Evolutionary conservation across 208 protist genomes (phyloP).

Genomic region (Leptomonas seymouri): DNA sequence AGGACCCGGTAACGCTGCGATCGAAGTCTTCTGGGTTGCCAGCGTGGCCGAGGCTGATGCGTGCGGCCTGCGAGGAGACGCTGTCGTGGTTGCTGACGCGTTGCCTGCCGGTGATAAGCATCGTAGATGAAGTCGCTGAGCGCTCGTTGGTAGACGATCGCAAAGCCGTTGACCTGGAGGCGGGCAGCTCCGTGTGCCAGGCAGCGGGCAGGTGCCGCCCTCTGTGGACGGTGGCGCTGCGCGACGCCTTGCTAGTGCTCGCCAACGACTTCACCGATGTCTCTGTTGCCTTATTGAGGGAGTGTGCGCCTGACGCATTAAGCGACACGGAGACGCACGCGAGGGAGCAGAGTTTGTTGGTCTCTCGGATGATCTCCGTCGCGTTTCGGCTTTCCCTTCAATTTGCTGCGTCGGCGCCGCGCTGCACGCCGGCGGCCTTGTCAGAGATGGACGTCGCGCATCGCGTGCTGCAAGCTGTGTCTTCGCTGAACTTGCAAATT

Average conservation of each 20-base stretch:
- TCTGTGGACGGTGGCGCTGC: constrained; percentile 6
- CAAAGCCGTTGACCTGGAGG: neutral
- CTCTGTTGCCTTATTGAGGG: neutral
- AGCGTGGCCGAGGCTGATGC: neutral
- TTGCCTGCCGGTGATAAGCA: neutral
- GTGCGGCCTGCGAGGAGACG: neutral
- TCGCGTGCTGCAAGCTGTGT: neutral
- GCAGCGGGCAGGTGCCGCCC: neutral
- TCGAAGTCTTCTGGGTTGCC: neutral
- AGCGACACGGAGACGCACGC: neutral
- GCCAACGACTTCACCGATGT: constrained; percentile 2
- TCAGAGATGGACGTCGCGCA: constrained; percentile 2
- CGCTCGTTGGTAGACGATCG: neutral
- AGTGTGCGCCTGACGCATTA: neutral
- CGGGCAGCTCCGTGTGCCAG: neutral
- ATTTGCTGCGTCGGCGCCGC: neutral
- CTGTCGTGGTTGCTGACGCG: constrained; percentile 18
- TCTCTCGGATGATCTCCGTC: neutral
- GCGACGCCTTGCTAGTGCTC: neutral
- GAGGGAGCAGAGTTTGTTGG: neutral
- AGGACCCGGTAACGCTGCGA: no score
- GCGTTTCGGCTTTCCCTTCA: constrained; percentile 9
- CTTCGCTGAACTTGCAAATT: neutral
- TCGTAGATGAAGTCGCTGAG: neutral
- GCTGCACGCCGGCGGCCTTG: neutral